phyloP scores from a whole-genome alignment of 2,329 filamentous ascomycete species.

The Penicillium sp. region DNA sequence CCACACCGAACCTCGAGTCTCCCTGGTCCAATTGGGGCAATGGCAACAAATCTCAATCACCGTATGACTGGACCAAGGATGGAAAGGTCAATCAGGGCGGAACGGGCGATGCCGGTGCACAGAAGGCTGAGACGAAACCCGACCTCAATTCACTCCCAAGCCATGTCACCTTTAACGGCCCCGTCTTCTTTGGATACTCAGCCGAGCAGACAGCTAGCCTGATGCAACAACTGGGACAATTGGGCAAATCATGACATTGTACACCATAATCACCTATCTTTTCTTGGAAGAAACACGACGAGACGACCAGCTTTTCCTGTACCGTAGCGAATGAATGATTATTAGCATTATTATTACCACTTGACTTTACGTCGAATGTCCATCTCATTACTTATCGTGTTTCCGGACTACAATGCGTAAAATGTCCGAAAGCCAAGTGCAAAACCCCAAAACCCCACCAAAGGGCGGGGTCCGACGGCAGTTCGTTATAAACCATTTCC shows the following conservation, averaged over 20 bases:
- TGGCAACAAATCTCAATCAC: background rate
- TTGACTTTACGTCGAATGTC: too few relatives aligned
- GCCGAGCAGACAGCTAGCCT: constrained; percentile 75
- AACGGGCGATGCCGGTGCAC: background rate
- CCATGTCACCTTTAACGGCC: constrained; percentile 84
- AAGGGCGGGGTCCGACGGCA: constrained; percentile 15
- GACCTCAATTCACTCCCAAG: constrained; percentile 38
- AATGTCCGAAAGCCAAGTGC: background rate
- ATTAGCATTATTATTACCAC: too few relatives aligned
- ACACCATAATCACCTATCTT: background rate
- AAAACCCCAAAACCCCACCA: constrained; percentile 17
- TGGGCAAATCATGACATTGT: constrained; percentile 12
- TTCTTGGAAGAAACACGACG: constrained; percentile 13
- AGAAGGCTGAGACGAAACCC: constrained; percentile 7
- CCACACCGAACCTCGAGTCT: constrained; percentile 1
- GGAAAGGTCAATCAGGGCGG: constrained; percentile 5
- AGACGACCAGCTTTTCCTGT: constrained; percentile 11
- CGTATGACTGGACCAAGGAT: constrained; percentile 12
- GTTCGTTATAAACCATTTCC: constrained; percentile 11
- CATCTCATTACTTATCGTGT: too few relatives aligned
- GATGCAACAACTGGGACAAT: constrained; percentile 54
- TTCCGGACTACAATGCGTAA: too few relatives aligned
- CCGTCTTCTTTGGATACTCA: constrained; percentile 88
- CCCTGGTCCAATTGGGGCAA: constrained; percentile 14
- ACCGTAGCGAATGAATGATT: background rate